phyloP scores from a whole-genome alignment of 116 monocot species.

The Phalaenopsis hybrid region DNA sequence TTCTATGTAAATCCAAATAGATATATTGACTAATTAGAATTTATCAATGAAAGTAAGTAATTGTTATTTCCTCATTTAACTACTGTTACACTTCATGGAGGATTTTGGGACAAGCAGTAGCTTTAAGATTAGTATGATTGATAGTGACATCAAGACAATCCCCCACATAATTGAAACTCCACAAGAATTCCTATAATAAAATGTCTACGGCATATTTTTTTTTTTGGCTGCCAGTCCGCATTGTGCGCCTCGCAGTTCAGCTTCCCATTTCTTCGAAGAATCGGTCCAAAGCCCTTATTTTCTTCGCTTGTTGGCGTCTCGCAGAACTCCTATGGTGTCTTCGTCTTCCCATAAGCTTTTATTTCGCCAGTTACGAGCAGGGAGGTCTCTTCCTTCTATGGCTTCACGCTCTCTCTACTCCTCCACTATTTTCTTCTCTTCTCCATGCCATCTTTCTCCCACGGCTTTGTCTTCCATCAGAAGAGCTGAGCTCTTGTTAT shows the following conservation, averaged over 20 bases:
- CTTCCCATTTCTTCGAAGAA: neutral
- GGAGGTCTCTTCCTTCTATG: neutral
- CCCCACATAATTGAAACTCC: too few species aligned
- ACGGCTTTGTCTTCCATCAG: neutral
- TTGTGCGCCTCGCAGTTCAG: neutral
- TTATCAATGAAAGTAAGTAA: too few species aligned
- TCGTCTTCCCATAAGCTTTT: constrained; percentile 8
- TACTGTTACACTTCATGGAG: too few species aligned
- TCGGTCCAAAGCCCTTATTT: neutral
- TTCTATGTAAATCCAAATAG: too few species aligned
- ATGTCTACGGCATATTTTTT: too few species aligned
- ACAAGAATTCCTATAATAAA: too few species aligned
- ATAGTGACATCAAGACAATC: too few species aligned
- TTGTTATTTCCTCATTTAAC: too few species aligned
- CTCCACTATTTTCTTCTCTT: neutral
- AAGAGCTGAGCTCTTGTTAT: neutral
- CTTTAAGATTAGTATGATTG: too few species aligned
- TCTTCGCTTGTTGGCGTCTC: neutral
- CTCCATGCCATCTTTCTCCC: neutral
- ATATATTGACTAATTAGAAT: too few species aligned
- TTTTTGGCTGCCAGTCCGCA: too few species aligned
- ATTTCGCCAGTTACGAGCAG: constrained; percentile 1
- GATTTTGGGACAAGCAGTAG: too few species aligned
- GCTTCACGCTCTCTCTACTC: neutral
- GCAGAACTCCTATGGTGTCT: neutral